Evolutionary conservation across 352 stramenopile genomes (phyloP), one percentile per base, ranked within the genome.

Genomic region (Phytophthora nicotianae): DNA sequence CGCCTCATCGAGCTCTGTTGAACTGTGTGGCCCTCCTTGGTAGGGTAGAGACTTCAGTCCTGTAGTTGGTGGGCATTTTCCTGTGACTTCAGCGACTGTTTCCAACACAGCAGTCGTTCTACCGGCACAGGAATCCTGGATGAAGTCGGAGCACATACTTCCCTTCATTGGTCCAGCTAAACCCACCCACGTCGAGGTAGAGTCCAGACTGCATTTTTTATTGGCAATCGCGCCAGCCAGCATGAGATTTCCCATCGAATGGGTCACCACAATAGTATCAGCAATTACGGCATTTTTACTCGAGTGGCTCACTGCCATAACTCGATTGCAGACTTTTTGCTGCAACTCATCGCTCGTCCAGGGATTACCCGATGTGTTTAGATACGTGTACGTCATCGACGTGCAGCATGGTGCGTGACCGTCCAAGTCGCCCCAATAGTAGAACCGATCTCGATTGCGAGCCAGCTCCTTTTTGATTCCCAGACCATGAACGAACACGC

Each of bases 191-290:
- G 56, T 60, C 0, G 73, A 65, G 26, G 50, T 69, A 10, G 57
- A 70, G 16, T 46, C 69, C 0, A 86, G 45, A 10, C 27, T 61
- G 49, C 79, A 88, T 46, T 70, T 70, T 11, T 60, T 60, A 9
- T 47, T 73, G 5, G 75, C 74, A 32, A 86, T 50, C 0, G 70
- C 70, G 2, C 68, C 58, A 2, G 37, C 68, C 6, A 74, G 4
- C 41, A 75, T 68, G 19, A 83, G 43, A 11, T 70, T 75, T 10
- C 68, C 70, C 68, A 79, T 78, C 7, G 74, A 83, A 24, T 83
- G 70, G 0, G 62, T 52, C 5, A 78, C 49, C 5, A 83, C 42
- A 35, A 78, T 79, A 3, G 70, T 69, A 35, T 75, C 51, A 5
- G 57, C 37, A 33, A 77, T 64, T 3, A 35, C 58, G 4, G 55